Evolutionary conservation across 2,329 filamentous ascomycete genomes (phyloP), one percentile per base, ranked within the genome.

Genomic region (Calonectria pauciramosa): DNA sequence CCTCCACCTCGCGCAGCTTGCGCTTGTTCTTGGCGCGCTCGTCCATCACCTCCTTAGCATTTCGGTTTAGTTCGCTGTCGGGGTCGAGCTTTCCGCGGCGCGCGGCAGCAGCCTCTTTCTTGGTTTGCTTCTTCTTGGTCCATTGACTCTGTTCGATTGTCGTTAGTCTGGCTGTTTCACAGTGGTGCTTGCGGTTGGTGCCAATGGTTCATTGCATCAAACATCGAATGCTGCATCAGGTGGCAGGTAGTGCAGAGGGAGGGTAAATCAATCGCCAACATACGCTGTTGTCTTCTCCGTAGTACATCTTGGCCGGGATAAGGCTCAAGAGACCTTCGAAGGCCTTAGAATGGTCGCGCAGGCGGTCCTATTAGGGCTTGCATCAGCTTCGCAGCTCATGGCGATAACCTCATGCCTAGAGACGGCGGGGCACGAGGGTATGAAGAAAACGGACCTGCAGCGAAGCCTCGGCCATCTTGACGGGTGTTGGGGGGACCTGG

Each of bases 111-210:
- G 95, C 95, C 85, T 98, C 91, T 85, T 95, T 94, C 84, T 98
- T 98, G 66, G 95, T 96, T 87, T 99, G 96, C 88, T 99, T 99
- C 87, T 97, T 98, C 83, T 94, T 94, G 84, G 93, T 84, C 95
- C 96, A 98, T 93, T 98, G 95, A 81, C 97, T 94, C 95, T 98
- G 82, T 76, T 78, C 66, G 69, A 59, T 41, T 41, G 51, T 11
- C 44, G 60, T 82, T 76, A 82, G 79, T 71, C 44, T n/a, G 60
- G 32, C n/a, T 28, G 9, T 26, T 65, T 4, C 23, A 34, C 5
- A 28, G 14, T 20, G 23, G 11, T 13, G 26, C 20, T 28, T 52
- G 41, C 23, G 14, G 30, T 3, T n/a, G 28, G 9, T 20, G 20
- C 38, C 10, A n/a, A 34, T n/a, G 14, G 30, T 20, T 23, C 10